Percentiles rank a stretch among this genome's conserved stretches.
Conservation (phyloP, 2,329 filamentous ascomycete genomes). For the Hypomyces rosellus region DNA sequence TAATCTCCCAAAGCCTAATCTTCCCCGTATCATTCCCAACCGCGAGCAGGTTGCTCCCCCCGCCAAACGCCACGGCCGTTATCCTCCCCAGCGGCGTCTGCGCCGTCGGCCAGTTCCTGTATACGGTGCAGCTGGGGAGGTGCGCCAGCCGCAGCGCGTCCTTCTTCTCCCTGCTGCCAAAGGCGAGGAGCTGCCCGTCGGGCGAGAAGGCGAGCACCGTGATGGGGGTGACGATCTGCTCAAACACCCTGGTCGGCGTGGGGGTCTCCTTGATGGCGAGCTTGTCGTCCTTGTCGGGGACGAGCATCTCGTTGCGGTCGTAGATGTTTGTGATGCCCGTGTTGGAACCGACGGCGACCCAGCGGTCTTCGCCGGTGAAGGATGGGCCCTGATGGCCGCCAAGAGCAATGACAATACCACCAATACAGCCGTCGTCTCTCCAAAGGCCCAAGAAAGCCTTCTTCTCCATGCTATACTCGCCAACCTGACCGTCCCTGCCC, state of each 20-base stretch:
- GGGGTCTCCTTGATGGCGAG: constrained; percentile 59
- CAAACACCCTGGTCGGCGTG: constrained; percentile 65
- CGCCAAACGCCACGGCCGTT: constrained; percentile 64
- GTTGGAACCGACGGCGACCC: constrained; percentile 81
- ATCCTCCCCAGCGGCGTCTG: constrained; percentile 84
- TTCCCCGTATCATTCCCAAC: constrained; percentile 86
- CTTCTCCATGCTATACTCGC: constrained; percentile 72
- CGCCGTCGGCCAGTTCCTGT: constrained; percentile 92
- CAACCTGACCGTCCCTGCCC: constrained; percentile 81
- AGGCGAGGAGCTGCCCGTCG: constrained; percentile 82
- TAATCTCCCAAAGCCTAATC: constrained; percentile 86
- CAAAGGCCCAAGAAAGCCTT: constrained; percentile 72
- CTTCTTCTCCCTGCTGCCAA: constrained; percentile 80
- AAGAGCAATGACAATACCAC: constrained; percentile 73
- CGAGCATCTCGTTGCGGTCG: constrained; percentile 63
- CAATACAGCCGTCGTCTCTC: constrained; percentile 84
- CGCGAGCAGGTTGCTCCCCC: constrained; percentile 63
- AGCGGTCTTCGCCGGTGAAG: constrained; percentile 70
- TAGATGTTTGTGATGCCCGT: constrained; percentile 92
- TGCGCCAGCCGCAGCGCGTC: constrained; percentile 85
- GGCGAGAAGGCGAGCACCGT: constrained; percentile 75
- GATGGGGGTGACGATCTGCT: constrained; percentile 82
- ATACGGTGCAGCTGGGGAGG: constrained; percentile 86
- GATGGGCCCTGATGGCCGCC: constrained; percentile 61
- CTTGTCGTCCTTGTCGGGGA: constrained; percentile 30